Evolutionary conservation across 306 rosid species (phyloP), one percentile per base, ranked within the genome.

Genomic region (Prunus dulcis): DNA sequence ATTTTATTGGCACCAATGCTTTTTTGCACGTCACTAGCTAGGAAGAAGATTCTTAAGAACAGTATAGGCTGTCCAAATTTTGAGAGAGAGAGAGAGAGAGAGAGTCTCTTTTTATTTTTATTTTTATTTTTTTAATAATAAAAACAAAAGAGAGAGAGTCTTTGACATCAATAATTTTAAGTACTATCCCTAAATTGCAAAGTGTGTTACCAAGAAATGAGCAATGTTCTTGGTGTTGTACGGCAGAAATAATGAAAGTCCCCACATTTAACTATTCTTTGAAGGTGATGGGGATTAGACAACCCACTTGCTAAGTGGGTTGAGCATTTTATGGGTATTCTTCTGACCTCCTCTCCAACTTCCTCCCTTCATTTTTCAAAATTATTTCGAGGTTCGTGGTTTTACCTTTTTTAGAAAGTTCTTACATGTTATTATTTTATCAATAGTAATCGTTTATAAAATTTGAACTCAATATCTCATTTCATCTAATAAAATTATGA

Each of bases 1-100:
- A 71, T 67, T 71, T 73, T 67, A 61, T 60, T 72, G 90, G 87
- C 79, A 78, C 86, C 78, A 73, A 9, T 84, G 78, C 75, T 86
- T 77, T 72, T 45, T 58, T 27, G 47, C 69, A 76, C 73, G 79
- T 72, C 63, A 79, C 55, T 57, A 28, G 43, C 69, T 71, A 8
- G 53, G 80, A 78, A 34, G 73, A 80, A 79, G 87, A 90, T 84
- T 90, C 87, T 84, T 13, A 27, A 49, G 14, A 38, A 38, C 7
- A 23, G 70, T 23, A 77, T 76, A 77, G 80, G 73, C 74, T 82
- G 82, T 72, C 62, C 60, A 58, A 50, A 69, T 69, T 8, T 11
- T 12, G 43, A 32, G 7, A 32, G 38, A n/a, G 1, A 56, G 0
- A 9, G 1, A 56, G 38, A 34, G 43, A 34, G 41, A n/a, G 2